These are phyloP conservation scores for Ogataea paradorogensis DNA, from an alignment of 805 yeast species.

Conservation along the genomic window DNA sequence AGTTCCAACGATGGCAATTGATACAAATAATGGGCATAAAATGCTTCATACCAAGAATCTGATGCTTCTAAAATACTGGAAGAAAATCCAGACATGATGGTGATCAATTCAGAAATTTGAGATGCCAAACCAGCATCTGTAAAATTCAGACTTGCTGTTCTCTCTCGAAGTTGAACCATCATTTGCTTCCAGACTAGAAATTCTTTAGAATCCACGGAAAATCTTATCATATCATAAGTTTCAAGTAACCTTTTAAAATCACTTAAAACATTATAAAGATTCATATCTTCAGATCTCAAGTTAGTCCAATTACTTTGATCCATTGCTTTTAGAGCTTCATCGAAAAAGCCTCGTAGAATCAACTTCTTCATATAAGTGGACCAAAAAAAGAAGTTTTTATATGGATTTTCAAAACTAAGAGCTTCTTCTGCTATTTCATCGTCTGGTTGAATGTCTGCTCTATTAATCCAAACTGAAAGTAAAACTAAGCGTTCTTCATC, in stretches of 20 bases:
- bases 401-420: slow-evolving; percentile 41
- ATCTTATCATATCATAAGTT: slow-evolving; percentile 35
- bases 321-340: slow-evolving; percentile 51
- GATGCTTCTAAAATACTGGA: slow-evolving; percentile 49
- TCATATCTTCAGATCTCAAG: slow-evolving; percentile 29
- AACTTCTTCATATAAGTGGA: slow-evolving; percentile 53
- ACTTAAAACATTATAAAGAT: slow-evolving; percentile 36
- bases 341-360: slow-evolving; percentile 58
- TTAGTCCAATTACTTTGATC: slow-evolving; percentile 42
- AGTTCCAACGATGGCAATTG: slow-evolving; percentile 54
- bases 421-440: slow-evolving; percentile 46
- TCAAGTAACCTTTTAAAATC: slow-evolving; percentile 41
- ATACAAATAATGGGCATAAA: slow-evolving; percentile 40
- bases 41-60: slow-evolving; percentile 66
- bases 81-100: slow-evolving; percentile 46
- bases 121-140: slow-evolving; percentile 31
- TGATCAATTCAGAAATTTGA: slow-evolving; percentile 41
- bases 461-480: slow-evolving; percentile 62
- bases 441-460: slow-evolving; percentile 66
- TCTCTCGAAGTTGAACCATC: slow-evolving; percentile 49
- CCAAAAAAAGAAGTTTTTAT: slow-evolving; percentile 58
- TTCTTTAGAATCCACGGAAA: slow-evolving; percentile 38
- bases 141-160: slow-evolving; percentile 26
- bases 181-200: slow-evolving; percentile 50
- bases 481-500: slow-evolving; percentile 41